Base-by-base conservation (phyloP, 495 filamentous ascomycete genomes). In the Neurospora cerealis region DNA sequence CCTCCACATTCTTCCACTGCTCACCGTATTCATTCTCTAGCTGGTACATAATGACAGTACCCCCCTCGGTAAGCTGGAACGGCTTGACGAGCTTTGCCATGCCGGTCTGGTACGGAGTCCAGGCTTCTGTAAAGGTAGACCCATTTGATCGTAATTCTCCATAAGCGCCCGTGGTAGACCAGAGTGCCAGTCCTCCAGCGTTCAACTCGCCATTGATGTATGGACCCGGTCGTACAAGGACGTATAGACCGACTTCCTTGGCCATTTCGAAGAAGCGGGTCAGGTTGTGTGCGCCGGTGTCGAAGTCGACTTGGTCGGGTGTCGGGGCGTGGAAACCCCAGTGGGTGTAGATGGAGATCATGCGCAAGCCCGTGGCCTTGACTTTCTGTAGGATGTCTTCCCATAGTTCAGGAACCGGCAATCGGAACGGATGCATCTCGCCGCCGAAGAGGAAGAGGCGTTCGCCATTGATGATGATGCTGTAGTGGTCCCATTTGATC, bases 81-180 rank as follows among this genome's bases (percentile, higher is more conserved):
- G 82, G 76, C 71, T 80, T 84, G 5, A 87, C 83, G 1, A 87
- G 83, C 73, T 86, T 74, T 0, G 86, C 83, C 66, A 87, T 83
- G 17, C 84, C 79, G 1, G 82, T 80, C 73, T 85, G 83, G 66
- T 89, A 90, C 24, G 88, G 83, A 19, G 79, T 82, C 79, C 84
- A 87, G 60, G 89, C 89, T 13, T 84, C 80, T 0, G 87, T 87
- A 76, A 87, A 91, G 1, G 87, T 81, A 0, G 85, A 83, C 75
- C 88, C 89, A 75, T 90, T 88, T 54, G 88, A 86, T 34, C 89
- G 82, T 8, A 89, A 80, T 9, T 82, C 78, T 0, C 88, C 88
- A 72, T 91, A 90, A 0, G 84, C 88, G n/a, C 88, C 89, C 0
- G 88, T 90, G 0, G 89, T 89, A 6, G 88, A 75, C 89, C 89